These are phyloP conservation scores for Aspergillus homomorphus DNA, from an alignment of 495 filamentous ascomycete species.

Conservation along the genomic window DNA sequence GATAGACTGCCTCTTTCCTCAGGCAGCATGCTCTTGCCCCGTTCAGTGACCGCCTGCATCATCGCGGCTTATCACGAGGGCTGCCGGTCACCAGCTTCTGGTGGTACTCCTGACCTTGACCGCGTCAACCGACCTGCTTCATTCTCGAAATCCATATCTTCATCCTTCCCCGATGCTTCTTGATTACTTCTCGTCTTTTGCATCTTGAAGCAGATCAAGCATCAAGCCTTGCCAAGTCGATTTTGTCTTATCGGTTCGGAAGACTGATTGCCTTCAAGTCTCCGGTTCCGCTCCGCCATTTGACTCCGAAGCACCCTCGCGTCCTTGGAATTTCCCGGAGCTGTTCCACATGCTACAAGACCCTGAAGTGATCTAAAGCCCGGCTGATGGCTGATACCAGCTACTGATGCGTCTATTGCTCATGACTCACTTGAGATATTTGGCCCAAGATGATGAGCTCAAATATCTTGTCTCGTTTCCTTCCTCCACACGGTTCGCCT, in stretches of 20 bases:
- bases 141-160: not conserved
- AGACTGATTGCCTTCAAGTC: not conserved
- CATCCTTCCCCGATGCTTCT: not conserved
- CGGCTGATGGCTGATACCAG: conserved; percentile 20
- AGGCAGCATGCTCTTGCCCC: not conserved
- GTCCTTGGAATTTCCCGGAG: not conserved
- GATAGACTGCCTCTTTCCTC: not conserved
- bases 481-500: conserved; percentile 60
- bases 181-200: not conserved
- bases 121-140: conserved; percentile 1
- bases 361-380: conserved; percentile 13
- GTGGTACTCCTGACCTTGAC: conserved; percentile 1
- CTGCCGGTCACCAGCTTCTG: conserved; percentile 18
- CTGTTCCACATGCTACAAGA: conserved; percentile 10
- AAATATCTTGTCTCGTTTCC: conserved; percentile 70
- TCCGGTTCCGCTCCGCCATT: not conserved
- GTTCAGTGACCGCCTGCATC: conserved; percentile 24
- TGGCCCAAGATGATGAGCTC: conserved; percentile 63
- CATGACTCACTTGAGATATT: conserved; percentile 14
- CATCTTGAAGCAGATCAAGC: not conserved
- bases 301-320: not conserved
- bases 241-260: not conserved
- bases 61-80: conserved; percentile 25
- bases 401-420: conserved; percentile 13
- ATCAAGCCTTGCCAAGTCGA: not conserved